Evolutionary conservation across 192 early-diverging fungal genomes (phyloP).

Genomic region (Coemansia guatemalensis): DNA sequence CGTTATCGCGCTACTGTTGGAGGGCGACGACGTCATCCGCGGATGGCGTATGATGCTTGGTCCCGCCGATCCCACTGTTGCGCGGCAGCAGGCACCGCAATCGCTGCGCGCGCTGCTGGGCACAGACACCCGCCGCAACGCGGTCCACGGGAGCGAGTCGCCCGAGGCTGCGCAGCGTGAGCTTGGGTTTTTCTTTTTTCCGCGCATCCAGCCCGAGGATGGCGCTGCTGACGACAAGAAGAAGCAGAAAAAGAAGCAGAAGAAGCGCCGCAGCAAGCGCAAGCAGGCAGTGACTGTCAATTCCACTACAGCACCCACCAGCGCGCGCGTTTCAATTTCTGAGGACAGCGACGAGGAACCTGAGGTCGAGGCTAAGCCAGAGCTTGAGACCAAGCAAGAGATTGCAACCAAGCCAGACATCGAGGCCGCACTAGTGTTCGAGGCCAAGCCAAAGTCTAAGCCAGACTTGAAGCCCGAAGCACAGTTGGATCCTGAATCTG

Average conservation of each 20-base stretch:
- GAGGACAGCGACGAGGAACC: constrained; percentile 37
- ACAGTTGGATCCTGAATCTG: background rate
- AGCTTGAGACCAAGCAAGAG: background rate
- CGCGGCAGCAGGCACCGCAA: constrained; percentile 35
- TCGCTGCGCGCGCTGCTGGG: constrained; percentile 56
- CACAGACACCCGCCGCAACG: constrained; percentile 47
- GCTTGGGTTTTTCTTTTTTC: constrained; percentile 50
- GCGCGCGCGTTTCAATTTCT: constrained; percentile 5
- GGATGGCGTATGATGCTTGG: constrained; percentile 58
- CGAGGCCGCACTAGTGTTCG: background rate
- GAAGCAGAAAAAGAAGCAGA: constrained; percentile 48
- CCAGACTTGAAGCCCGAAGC: background rate
- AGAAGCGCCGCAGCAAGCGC: constrained; percentile 44
- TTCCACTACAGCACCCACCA: constrained; percentile 2
- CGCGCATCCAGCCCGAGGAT: constrained; percentile 28
- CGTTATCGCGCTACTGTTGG: constrained; percentile 46
- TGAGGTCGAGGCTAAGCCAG: background rate
- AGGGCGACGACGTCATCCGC: constrained; percentile 54
- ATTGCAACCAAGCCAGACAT: background rate
- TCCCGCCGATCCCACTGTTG: constrained; percentile 44
- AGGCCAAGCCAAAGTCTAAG: background rate
- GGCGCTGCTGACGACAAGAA: constrained; percentile 9
- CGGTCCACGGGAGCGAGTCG: constrained; percentile 61
- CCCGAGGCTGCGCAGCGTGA: constrained; percentile 41
- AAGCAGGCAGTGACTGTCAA: constrained; percentile 33